Base-by-base conservation (phyloP, 2,329 filamentous ascomycete genomes). In the Cladosporium oxysporum region DNA sequence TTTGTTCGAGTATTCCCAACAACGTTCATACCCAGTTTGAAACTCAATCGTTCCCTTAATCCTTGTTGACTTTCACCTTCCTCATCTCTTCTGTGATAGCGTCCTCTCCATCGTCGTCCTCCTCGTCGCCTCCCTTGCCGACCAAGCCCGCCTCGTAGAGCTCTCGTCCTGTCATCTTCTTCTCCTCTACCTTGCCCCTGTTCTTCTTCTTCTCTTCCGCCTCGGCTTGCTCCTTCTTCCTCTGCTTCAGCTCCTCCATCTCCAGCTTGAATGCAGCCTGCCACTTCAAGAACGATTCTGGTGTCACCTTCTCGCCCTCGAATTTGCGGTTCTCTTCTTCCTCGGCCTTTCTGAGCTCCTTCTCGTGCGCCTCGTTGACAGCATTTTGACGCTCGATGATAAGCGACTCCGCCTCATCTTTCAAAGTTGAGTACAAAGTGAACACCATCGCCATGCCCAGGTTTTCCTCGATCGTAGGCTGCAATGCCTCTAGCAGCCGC, bases 371-470 rank as follows among this genome's bases (percentile, higher is more conserved):
- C 1, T 82, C 84, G 71, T 87, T 80, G 18, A 83, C 85, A 10
- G 83, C 90, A 66, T 87, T 87, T 74, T 88, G 87, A 55, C 95
- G 88, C 69, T 92, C 88, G 18, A 84, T 80, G 71, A 98, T 88
- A 66, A 99, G 85, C 71, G 89, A 85, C 81, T 99, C 95, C n/a
- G 93, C 94, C 61, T 87, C 85, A 66, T 99, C 95, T 77, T 97
- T 98, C 67, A 99, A 81, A 0, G 90, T 88, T 16, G 91, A 92
- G 63, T 96, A 90, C 28, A 99, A 82, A 0, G 94, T 92, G 79
- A 98, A 99, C 1, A 99, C 83, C 95, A 99, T 99, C 64, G 93
- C 91, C 90, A 98, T 98, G 69, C 95, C 95, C 67, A 98, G 81
- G 72, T 93, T 98, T 78, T 99, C 95, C 76, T 95, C 89, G 41